phyloP scores from a whole-genome alignment of 2,329 filamentous ascomycete species.

The Trichoderma breve region DNA sequence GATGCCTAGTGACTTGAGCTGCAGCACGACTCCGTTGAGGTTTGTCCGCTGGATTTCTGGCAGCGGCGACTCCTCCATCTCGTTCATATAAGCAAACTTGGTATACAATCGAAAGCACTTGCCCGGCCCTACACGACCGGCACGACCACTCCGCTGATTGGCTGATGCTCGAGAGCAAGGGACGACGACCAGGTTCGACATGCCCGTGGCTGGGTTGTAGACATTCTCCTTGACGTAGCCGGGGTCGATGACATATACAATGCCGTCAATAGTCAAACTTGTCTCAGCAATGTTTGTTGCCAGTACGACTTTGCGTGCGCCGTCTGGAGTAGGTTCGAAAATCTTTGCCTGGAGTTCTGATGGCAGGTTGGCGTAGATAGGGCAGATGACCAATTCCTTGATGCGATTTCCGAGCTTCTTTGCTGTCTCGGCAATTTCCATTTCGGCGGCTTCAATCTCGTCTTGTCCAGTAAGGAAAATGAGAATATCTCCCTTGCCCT shows the following conservation, averaged over 20 bases:
- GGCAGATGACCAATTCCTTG: constrained; percentile 83
- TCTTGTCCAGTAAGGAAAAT: constrained; percentile 96
- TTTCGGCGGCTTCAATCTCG: constrained; percentile 87
- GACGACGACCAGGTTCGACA: constrained; percentile 87
- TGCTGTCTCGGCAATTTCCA: constrained; percentile 79
- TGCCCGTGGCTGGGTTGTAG: constrained; percentile 86
- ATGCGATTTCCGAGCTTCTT: constrained; percentile 82
- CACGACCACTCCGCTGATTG: constrained; percentile 88
- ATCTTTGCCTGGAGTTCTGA: constrained; percentile 90
- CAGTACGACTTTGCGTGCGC: constrained; percentile 84
- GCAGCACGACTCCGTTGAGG: constrained; percentile 76
- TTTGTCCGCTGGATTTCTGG: constrained; percentile 93
- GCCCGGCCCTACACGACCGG: constrained; percentile 85
- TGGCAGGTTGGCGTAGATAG: constrained; percentile 91
- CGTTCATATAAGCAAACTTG: constrained; percentile 90
- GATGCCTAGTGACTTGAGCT: constrained; percentile 86
- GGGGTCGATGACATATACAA: constrained; percentile 92
- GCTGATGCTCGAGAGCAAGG: constrained; percentile 90
- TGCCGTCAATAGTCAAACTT: constrained; percentile 90
- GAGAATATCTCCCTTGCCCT: constrained; percentile 82
- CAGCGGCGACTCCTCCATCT: constrained; percentile 86
- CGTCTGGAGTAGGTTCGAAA: constrained; percentile 86
- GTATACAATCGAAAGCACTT: constrained; percentile 95
- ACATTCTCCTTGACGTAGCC: constrained; percentile 95
- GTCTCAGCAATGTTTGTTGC: constrained; percentile 98